Conservation (phyloP, 1,139 yeast genomes). For the Kodamaea arcana region DNA sequence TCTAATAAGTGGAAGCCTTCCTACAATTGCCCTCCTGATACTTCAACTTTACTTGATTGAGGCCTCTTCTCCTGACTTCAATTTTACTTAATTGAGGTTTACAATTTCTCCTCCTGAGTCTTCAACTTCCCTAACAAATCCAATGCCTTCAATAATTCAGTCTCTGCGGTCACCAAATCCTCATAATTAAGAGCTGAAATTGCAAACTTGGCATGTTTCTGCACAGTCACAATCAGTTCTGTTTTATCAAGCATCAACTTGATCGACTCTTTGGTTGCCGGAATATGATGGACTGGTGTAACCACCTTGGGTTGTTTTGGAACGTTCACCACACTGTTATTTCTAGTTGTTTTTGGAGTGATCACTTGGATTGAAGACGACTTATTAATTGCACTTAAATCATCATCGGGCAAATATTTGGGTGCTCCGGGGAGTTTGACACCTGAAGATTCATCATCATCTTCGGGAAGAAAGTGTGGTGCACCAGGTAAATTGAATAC, state of each 20-base stretch:
- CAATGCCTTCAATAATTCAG: conserved; percentile 66
- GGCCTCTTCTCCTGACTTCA: too few relatives aligned
- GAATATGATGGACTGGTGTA: conserved; percentile 13
- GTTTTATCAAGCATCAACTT: conserved; percentile 51
- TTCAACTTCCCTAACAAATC: conserved; percentile 28
- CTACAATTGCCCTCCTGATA: too few relatives aligned
- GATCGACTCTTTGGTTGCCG: conserved; percentile 40
- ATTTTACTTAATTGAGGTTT: too few relatives aligned
- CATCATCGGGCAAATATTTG: conserved; percentile 40
- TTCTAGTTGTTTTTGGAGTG: conserved; percentile 18
- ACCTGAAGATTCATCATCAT: conserved; percentile 15
- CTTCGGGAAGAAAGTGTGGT: conserved; percentile 27
- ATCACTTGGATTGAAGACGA: conserved; percentile 37
- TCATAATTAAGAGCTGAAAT: conserved; percentile 92
- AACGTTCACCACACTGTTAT: conserved; percentile 1
- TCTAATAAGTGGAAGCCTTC: too few relatives aligned
- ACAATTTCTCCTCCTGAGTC: background rate
- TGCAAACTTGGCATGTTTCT: conserved; percentile 86
- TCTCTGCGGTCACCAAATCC: conserved; percentile 75
- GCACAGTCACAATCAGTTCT: conserved; percentile 64
- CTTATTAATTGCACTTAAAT: conserved; percentile 35
- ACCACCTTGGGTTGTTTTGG: conserved; percentile 1
- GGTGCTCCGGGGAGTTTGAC: conserved; percentile 43
- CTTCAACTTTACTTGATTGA: too few relatives aligned
- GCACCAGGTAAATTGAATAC: conserved; percentile 19